Conservation (phyloP, 2,329 filamentous ascomycete genomes). For the Cercospora sesami region DNA sequence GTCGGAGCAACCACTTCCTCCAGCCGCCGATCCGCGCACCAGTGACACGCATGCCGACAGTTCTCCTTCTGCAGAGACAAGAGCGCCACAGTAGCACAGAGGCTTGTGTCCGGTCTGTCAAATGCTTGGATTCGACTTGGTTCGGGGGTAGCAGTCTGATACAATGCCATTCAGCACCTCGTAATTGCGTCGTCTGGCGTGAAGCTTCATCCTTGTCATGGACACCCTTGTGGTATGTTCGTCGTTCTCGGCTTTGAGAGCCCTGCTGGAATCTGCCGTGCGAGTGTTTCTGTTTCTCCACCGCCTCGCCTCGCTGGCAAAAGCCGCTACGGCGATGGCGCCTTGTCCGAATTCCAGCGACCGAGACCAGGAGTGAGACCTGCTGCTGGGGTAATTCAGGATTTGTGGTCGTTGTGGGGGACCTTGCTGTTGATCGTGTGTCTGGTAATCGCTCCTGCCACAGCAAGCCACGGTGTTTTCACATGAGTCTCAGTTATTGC, state of each 20-base stretch:
- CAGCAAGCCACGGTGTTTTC: neutral
- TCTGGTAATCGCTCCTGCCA: neutral
- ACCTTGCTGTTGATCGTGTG: neutral
- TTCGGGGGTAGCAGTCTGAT: constrained; percentile 11
- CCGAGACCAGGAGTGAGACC: neutral
- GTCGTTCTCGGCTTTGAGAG: neutral
- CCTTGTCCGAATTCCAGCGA: neutral
- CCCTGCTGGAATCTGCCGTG: neutral
- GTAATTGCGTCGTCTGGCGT: neutral
- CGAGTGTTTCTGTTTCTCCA: neutral
- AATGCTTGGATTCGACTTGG: neutral
- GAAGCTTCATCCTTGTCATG: neutral
- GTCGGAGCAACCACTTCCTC: neutral
- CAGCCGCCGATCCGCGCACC: neutral
- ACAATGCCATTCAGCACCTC: constrained; percentile 1
- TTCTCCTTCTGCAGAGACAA: neutral
- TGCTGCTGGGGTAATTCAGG: neutral
- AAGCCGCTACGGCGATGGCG: neutral
- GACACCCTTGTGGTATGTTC: neutral
- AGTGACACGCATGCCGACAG: neutral
- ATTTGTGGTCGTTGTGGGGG: neutral
- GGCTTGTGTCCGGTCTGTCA: neutral
- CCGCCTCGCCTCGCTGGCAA: neutral
- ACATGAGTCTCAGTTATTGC: neutral
- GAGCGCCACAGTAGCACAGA: neutral